Percentiles rank a stretch among this genome's conserved stretches.
These are phyloP conservation scores for Podaxis pistillaris DNA, from an alignment of 768 basidiomycete genomes.

Conservation along the genomic window DNA sequence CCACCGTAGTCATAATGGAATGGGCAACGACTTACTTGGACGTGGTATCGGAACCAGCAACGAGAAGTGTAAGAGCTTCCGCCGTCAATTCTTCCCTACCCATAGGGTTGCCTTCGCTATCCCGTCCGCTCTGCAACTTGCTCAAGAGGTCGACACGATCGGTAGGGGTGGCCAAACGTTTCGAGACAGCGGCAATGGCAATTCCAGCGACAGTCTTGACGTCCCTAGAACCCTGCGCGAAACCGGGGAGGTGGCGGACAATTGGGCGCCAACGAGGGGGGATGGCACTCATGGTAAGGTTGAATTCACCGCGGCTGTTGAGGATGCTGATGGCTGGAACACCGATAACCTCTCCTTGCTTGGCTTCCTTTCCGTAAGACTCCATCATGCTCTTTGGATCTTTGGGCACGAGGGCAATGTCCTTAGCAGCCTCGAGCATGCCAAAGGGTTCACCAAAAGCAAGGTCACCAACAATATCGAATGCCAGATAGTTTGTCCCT, in stretches of 20 bases:
- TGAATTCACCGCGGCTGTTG: constrained; percentile 88
- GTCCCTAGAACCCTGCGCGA: constrained; percentile 59
- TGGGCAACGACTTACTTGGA: constrained; percentile 63
- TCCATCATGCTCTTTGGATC: constrained; percentile 54
- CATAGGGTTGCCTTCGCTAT: constrained; percentile 78
- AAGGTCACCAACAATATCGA: constrained; percentile 81
- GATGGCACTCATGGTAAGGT: constrained; percentile 81
- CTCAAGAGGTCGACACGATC: constrained; percentile 81
- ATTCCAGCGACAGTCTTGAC: constrained; percentile 76
- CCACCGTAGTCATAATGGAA: neutral
- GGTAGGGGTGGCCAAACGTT: constrained; percentile 62
- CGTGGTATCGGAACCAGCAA: constrained; percentile 90
- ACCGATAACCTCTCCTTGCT: constrained; percentile 44
- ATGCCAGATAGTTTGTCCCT: constrained; percentile 57
- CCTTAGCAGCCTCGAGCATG: constrained; percentile 80
- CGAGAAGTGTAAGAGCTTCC: constrained; percentile 82
- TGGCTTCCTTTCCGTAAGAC: constrained; percentile 45
- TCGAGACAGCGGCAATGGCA: constrained; percentile 74
- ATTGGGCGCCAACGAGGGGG: constrained; percentile 71
- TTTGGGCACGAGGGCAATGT: constrained; percentile 67
- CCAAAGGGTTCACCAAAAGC: constrained; percentile 89
- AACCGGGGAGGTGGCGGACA: constrained; percentile 70
- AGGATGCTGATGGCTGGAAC: constrained; percentile 84
- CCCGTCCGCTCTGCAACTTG: constrained; percentile 76
- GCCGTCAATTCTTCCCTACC: constrained; percentile 82